Conservation (phyloP, 352 stramenopile species). For the Globisporangium irregulare region DNA sequence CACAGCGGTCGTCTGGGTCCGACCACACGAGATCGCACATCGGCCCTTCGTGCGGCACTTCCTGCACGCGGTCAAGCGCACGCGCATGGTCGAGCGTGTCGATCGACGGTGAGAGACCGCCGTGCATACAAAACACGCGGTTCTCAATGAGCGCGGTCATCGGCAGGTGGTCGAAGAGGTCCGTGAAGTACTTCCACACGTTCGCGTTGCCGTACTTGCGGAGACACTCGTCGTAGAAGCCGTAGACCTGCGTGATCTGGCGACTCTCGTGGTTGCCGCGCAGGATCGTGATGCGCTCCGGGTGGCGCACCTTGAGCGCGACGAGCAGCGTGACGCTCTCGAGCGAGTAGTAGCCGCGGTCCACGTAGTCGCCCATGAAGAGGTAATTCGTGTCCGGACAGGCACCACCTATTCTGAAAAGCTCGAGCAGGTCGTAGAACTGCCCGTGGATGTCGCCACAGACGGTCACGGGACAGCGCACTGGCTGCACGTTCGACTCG, state of each 20-base stretch:
- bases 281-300: slow-evolving; percentile 82
- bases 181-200: slow-evolving; percentile 90
- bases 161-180: slow-evolving; percentile 86
- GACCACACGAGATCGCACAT: slow-evolving; percentile 91
- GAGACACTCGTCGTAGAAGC: slow-evolving; percentile 74
- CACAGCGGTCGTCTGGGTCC: slow-evolving; percentile 83
- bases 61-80: slow-evolving; percentile 80
- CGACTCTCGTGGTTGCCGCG: slow-evolving; percentile 64
- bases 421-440: slow-evolving; percentile 88
- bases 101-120: slow-evolving; percentile 84
- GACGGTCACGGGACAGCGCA: slow-evolving; percentile 83
- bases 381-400: slow-evolving; percentile 90
- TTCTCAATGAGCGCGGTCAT: slow-evolving; percentile 90
- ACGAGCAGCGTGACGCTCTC: slow-evolving; percentile 83
- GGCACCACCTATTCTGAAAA: slow-evolving; percentile 86
- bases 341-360: slow-evolving; percentile 87
- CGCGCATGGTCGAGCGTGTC: slow-evolving; percentile 86
- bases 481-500: slow-evolving; percentile 86
- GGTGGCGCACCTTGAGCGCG: slow-evolving; percentile 84
- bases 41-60: slow-evolving; percentile 84
- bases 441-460: slow-evolving; percentile 89
- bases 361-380: slow-evolving; percentile 90
- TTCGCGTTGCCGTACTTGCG: slow-evolving; percentile 83
- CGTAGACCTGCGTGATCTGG: slow-evolving; percentile 34
- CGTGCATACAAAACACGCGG: slow-evolving; percentile 89